Percentiles rank a stretch among this genome's conserved stretches.
phyloP scores from a whole-genome alignment of 2,329 filamentous ascomycete genomes.

The Botryotinia convoluta region DNA sequence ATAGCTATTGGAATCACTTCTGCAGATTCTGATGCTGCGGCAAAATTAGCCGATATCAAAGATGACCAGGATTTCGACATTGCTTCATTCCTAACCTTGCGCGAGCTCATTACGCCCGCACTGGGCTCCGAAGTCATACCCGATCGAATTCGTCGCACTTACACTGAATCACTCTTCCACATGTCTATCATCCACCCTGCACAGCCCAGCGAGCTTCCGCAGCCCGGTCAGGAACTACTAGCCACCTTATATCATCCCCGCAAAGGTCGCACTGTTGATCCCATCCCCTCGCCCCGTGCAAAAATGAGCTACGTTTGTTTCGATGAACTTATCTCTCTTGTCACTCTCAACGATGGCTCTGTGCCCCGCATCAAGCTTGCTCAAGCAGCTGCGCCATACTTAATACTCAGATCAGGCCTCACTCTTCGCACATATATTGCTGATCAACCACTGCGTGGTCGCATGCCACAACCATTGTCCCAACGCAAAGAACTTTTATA shows the following conservation, averaged over 20 bases:
- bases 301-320: slow-evolving; percentile 79
- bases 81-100: slow-evolving; percentile 64
- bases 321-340: slow-evolving; percentile 72
- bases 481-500: slow-evolving; percentile 77
- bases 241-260: slow-evolving; percentile 61
- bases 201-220: slow-evolving; percentile 59
- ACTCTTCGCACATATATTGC: slow-evolving; percentile 82
- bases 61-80: slow-evolving; percentile 83
- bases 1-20: slow-evolving; percentile 68
- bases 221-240: slow-evolving; percentile 53
- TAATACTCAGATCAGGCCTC: slow-evolving; percentile 78
- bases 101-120: slow-evolving; percentile 68
- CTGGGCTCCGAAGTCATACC: slow-evolving; percentile 66
- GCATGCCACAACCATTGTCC: slow-evolving; percentile 81
- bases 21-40: slow-evolving; percentile 55
- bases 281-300: slow-evolving; percentile 61
- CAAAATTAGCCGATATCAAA: slow-evolving; percentile 47
- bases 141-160: slow-evolving; percentile 65
- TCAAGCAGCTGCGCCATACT: slow-evolving; percentile 71
- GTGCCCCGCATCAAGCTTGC: slow-evolving; percentile 52
- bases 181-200: slow-evolving; percentile 74
- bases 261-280: slow-evolving; percentile 69
- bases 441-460: slow-evolving; percentile 84
- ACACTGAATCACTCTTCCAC: slow-evolving; percentile 73
- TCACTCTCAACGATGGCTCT: slow-evolving; percentile 50